A percentile compares a stretch with the other conserved stretches of the same genome.
Conservation (phyloP, 495 filamentous ascomycete species). For the Talaromyces borbonicus region DNA sequence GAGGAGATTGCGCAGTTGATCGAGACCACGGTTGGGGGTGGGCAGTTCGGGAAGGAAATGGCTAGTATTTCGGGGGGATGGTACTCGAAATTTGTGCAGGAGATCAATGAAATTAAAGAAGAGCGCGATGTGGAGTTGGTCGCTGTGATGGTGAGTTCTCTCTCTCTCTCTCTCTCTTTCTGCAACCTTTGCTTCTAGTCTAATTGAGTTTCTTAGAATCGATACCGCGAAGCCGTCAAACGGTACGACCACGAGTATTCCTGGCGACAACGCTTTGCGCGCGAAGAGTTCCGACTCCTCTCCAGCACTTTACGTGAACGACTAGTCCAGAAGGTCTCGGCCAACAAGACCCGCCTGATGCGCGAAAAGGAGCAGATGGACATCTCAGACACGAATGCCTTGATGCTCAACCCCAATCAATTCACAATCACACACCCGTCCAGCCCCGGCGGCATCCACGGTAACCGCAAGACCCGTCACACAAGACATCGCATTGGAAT, state of each 20-base stretch:
- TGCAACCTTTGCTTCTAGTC: too few species aligned
- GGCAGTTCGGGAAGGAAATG: conserved; percentile 44
- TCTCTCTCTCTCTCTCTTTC: background rate
- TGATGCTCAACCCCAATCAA: conserved; percentile 85
- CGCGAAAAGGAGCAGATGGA: conserved; percentile 86
- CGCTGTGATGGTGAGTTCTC: conserved; percentile 56
- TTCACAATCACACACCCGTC: conserved; percentile 73
- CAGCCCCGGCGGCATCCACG: conserved; percentile 71
- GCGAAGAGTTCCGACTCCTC: conserved; percentile 72
- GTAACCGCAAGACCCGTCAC: conserved; percentile 72
- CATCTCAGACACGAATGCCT: conserved; percentile 76
- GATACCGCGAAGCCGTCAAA: conserved; percentile 33
- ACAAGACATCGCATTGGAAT: conserved; percentile 72
- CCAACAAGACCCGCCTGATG: conserved; percentile 64
- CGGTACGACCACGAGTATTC: conserved; percentile 31
- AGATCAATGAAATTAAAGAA: conserved; percentile 78
- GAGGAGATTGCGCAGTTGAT: conserved; percentile 57
- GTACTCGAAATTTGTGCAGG: conserved; percentile 70
- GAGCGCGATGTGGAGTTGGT: conserved; percentile 70
- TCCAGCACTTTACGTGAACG: conserved; percentile 72
- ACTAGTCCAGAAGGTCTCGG: conserved; percentile 63
- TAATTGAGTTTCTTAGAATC: too few species aligned
- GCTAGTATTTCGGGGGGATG: conserved; percentile 65
- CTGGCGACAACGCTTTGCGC: conserved; percentile 58
- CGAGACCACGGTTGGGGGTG: conserved; percentile 44